phyloP scores from a whole-genome alignment of 129 eudicot genomes.

The Dittrichia graveolens region DNA sequence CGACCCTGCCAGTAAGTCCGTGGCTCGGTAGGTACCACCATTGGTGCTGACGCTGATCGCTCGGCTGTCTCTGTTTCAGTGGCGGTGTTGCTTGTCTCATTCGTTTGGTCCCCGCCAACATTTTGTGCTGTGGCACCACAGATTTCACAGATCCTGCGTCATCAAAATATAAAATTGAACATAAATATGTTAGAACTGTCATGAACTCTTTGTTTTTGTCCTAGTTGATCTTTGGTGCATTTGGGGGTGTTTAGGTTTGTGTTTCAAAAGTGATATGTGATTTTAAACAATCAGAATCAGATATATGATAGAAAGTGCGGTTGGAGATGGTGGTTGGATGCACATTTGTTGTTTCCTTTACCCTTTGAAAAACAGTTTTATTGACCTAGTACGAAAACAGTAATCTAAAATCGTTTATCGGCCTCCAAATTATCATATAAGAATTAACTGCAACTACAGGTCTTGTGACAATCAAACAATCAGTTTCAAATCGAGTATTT shows the following conservation, averaged over 20 bases:
- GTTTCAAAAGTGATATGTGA: neutral
- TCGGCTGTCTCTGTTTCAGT: constrained; percentile 34
- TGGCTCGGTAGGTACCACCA: constrained; percentile 41
- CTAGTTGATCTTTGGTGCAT: too few species aligned
- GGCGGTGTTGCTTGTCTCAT: constrained; percentile 30
- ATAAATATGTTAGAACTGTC: neutral
- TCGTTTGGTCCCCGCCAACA: constrained; percentile 50
- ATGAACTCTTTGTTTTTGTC: too few species aligned
- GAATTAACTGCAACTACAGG: neutral
- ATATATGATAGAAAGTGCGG: neutral
- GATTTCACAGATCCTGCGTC: constrained; percentile 63
- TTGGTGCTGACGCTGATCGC: constrained; percentile 20
- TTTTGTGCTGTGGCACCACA: constrained; percentile 64
- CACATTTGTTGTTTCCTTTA: neutral
- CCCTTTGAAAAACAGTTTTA: neutral
- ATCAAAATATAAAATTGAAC: constrained; percentile 3
- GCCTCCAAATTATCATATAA: neutral
- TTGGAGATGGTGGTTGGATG: too few species aligned
- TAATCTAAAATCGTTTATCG: neutral
- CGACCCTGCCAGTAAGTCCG: constrained; percentile 58
- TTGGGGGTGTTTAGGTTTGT: too few species aligned
- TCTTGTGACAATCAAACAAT: neutral
- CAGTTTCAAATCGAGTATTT: constrained; percentile 10
- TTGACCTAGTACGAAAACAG: neutral
- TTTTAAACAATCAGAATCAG: neutral